Evolutionary conservation across 345 rosid species (phyloP).

Genomic region (Linum trigynum): DNA sequence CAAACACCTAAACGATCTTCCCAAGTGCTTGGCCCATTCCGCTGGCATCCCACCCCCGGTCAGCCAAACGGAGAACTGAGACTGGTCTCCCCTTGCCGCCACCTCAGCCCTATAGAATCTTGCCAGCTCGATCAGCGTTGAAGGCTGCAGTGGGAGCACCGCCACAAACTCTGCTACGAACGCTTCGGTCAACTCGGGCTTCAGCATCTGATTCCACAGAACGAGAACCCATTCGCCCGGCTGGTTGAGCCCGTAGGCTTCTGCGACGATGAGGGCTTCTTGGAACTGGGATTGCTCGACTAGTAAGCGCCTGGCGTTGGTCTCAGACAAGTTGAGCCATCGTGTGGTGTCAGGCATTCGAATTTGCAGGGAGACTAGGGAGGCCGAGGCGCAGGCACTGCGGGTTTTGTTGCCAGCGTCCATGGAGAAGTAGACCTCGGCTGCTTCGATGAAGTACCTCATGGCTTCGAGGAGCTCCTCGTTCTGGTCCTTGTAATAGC

Average conservation of each 20-base stretch:
- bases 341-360: conserved; percentile 77
- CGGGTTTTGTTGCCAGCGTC: conserved; percentile 95
- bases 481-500: conserved; percentile 75
- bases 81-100: conserved; percentile 91
- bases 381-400: conserved; percentile 79
- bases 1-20: conserved; percentile 83
- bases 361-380: conserved; percentile 91
- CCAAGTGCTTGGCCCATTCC: conserved; percentile 90
- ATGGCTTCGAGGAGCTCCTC: conserved; percentile 91
- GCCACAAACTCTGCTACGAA: conserved; percentile 92
- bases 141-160: conserved; percentile 81
- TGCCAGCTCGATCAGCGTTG: conserved; percentile 78
- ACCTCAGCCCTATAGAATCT: conserved; percentile 80
- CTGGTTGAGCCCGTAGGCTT: conserved; percentile 91
- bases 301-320: conserved; percentile 76
- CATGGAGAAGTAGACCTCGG: conserved; percentile 81
- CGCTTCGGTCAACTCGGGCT: conserved; percentile 78
- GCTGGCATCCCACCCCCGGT: conserved; percentile 88
- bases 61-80: conserved; percentile 93
- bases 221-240: conserved; percentile 91
- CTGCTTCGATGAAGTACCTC: conserved; percentile 93
- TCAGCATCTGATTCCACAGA: conserved; percentile 94
- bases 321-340: conserved; percentile 78
- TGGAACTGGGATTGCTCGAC: conserved; percentile 91
- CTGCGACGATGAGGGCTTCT: conserved; percentile 94